Conservation (phyloP, 352 stramenopile species). For the Phytophthora melonis region DNA sequence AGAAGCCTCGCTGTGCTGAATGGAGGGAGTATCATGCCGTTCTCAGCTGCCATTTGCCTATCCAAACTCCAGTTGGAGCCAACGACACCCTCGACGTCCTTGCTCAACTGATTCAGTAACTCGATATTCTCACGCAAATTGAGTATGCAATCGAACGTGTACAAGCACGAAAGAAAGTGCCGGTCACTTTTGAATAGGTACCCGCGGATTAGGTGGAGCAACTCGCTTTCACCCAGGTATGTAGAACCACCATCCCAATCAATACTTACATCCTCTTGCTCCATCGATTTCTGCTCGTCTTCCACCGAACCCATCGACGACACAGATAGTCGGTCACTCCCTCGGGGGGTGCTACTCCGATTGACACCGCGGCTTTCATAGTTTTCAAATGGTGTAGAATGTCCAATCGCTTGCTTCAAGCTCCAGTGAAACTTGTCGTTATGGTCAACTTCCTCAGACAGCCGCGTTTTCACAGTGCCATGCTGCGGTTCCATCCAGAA, state of each 20-base stretch:
- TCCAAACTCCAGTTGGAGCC: constrained; percentile 64
- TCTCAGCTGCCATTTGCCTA: constrained; percentile 51
- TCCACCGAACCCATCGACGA: constrained; percentile 30
- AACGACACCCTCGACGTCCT: constrained; percentile 50
- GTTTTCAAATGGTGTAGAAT: constrained; percentile 68
- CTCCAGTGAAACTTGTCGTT: constrained; percentile 76
- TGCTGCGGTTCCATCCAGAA: constrained; percentile 92
- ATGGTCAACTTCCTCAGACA: constrained; percentile 54
- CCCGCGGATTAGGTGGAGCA: constrained; percentile 76
- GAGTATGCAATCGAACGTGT: constrained; percentile 84
- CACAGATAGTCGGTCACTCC: constrained; percentile 8
- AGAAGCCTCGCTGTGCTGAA: constrained; percentile 87
- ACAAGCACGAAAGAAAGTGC: constrained; percentile 82
- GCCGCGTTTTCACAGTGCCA: constrained; percentile 66
- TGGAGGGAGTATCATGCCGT: constrained; percentile 71
- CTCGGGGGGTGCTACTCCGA: constrained; percentile 19
- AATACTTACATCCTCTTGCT: constrained; percentile 55
- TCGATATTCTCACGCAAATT: constrained; percentile 66
- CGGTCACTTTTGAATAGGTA: constrained; percentile 84
- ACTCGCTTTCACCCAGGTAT: constrained; percentile 76
- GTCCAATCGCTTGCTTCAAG: constrained; percentile 74
- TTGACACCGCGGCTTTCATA: constrained; percentile 24
- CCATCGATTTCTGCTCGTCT: constrained; percentile 56
- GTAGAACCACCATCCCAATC: constrained; percentile 43
- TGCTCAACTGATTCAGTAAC: constrained; percentile 44